phyloP scores from a whole-genome alignment of 2,329 filamentous ascomycete species.

The Myriosclerotinia curreyana region DNA sequence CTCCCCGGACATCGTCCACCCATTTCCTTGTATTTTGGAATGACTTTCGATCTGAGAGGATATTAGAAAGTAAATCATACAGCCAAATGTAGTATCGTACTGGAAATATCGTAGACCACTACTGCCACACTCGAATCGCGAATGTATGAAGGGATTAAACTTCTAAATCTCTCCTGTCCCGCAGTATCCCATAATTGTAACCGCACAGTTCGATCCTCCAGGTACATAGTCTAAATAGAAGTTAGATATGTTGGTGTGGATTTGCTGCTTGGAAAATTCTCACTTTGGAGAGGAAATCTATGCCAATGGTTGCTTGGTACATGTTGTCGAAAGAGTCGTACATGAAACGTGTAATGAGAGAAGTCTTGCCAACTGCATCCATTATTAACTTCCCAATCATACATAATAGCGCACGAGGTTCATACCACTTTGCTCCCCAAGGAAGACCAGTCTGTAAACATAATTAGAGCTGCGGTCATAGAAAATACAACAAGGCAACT shows the following conservation, averaged over 20 bases:
- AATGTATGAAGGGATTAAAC: constrained; percentile 96
- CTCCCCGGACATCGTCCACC: constrained; percentile 96
- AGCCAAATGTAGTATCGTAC: constrained; percentile 45
- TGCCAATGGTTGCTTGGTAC: constrained; percentile 98
- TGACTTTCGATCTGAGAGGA: constrained; percentile 71
- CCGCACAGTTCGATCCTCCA: constrained; percentile 95
- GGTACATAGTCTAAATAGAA: constrained; percentile 82
- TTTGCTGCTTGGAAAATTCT: constrained; percentile 31
- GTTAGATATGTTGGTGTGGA: constrained; percentile 25
- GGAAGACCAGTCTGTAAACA: constrained; percentile 76
- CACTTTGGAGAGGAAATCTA: constrained; percentile 98
- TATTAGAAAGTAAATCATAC: constrained; percentile 29
- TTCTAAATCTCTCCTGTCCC: constrained; percentile 95
- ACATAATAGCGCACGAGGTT: constrained; percentile 27
- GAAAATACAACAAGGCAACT: constrained; percentile 27
- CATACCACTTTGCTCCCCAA: constrained; percentile 98
- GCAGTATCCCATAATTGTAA: constrained; percentile 98
- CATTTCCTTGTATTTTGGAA: constrained; percentile 99
- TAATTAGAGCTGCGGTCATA: constrained; percentile 27
- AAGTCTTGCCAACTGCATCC: constrained; percentile 90
- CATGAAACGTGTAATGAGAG: constrained; percentile 98
- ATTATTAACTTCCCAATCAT: constrained; percentile 25
- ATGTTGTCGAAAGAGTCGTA: constrained; percentile 99
- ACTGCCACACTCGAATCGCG: constrained; percentile 97
- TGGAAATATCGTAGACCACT: constrained; percentile 98